Percentiles rank a stretch among this genome's conserved stretches.
Evolutionary conservation across 345 rosid species (phyloP).

Genomic region (Sonneratia alba): DNA sequence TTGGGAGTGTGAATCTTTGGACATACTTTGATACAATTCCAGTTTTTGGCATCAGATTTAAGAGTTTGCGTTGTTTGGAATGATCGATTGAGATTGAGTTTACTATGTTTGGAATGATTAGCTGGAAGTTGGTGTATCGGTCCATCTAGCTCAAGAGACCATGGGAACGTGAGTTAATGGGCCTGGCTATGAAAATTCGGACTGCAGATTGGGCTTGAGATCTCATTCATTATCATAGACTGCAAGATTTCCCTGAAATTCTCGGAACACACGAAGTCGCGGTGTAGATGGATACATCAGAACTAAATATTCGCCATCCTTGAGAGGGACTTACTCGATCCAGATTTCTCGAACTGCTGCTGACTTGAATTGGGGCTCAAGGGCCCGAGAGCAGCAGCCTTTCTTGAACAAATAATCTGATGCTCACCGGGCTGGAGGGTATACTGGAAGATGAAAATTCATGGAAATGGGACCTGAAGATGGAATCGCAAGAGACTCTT

Average conservation of each 20-base stretch:
- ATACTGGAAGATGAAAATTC: conserved; percentile 66
- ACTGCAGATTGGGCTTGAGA: neutral
- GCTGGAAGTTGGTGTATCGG: no score
- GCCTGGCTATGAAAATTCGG: no score
- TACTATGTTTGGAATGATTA: no score
- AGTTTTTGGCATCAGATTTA: no score
- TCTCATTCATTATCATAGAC: neutral
- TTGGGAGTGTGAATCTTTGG: no score
- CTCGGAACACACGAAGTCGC: neutral
- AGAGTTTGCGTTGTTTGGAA: no score
- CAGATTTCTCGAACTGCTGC: neutral
- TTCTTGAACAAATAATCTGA: neutral
- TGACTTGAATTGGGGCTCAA: neutral
- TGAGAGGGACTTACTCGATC: neutral
- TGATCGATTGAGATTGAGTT: no score
- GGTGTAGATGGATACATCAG: neutral
- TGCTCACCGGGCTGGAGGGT: conserved; percentile 32
- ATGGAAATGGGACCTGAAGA: conserved; percentile 85
- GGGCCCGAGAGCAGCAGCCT: neutral
- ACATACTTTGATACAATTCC: no score
- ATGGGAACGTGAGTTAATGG: no score
- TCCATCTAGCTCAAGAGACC: no score
- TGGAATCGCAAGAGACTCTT: neutral
- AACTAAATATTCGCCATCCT: neutral
- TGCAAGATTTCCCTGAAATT: neutral